Conservation (phyloP, 2,329 filamentous ascomycete species). For the Huntiella omanensis region DNA sequence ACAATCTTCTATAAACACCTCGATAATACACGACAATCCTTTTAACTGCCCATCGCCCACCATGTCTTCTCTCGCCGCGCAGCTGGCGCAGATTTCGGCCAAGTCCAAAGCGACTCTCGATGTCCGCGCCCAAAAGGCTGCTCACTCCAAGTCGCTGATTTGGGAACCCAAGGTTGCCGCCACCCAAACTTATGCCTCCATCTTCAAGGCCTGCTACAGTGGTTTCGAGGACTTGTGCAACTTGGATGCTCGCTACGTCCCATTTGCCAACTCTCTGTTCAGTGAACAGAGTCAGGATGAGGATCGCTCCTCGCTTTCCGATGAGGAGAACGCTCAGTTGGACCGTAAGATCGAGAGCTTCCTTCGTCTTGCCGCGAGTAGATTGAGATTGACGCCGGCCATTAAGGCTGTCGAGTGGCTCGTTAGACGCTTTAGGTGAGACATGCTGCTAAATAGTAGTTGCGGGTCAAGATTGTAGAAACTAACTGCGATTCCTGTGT, state of each 20-base stretch:
- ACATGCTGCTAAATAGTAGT: background rate
- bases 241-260: constrained; percentile 59
- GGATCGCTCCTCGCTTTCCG: constrained; percentile 70
- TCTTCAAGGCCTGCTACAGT: constrained; percentile 72
- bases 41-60: constrained; percentile 25
- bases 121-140: constrained; percentile 76
- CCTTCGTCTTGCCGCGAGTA: constrained; percentile 56
- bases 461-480: background rate
- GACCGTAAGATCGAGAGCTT: constrained; percentile 65
- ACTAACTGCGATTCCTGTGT: background rate
- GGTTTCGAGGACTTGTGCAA: constrained; percentile 84
- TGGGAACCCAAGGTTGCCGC: constrained; percentile 75
- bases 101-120: constrained; percentile 82
- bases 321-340: constrained; percentile 63
- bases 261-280: constrained; percentile 66
- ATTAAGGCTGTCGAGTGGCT: constrained; percentile 92
- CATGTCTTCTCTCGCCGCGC: constrained; percentile 75
- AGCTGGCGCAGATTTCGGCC: constrained; percentile 80
- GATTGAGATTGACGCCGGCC: constrained; percentile 66
- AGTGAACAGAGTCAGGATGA: constrained; percentile 82
- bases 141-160: constrained; percentile 86
- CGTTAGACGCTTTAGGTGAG: constrained; percentile 69
- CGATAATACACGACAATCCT: background rate
- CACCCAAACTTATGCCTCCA: constrained; percentile 72
- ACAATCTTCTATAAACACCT: background rate